Conservation (phyloP, 2,329 filamentous ascomycete genomes). For the Colletotrichum sublineola region DNA sequence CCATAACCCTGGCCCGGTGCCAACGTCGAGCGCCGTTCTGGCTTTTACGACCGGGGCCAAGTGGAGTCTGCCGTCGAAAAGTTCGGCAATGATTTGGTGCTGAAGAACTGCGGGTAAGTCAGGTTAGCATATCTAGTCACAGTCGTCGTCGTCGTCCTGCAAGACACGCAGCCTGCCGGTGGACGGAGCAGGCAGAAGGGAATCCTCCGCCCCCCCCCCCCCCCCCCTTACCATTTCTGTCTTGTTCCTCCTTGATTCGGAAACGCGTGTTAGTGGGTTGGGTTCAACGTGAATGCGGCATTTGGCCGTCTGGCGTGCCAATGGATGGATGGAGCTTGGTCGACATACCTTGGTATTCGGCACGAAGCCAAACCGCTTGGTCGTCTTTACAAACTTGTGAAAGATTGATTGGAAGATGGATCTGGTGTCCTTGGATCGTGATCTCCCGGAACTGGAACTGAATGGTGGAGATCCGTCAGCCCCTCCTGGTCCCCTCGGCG, state of each 20-base stretch:
- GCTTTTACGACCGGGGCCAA: conserved; percentile 47
- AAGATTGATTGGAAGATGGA: conserved; percentile 39
- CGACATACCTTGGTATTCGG: conserved; percentile 37
- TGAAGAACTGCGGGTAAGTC: conserved; percentile 44
- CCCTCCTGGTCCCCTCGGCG: too few relatives aligned
- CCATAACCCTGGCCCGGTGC: conserved; percentile 49
- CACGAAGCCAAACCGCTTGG: conserved; percentile 37
- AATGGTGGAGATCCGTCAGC: not conserved
- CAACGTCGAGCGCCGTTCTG: conserved; percentile 48
- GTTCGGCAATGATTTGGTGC: conserved; percentile 48
- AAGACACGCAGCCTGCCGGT: not conserved
- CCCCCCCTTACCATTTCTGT: conserved; percentile 46
- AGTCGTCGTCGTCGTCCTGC: not conserved
- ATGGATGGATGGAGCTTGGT: too few relatives aligned
- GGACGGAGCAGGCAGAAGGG: not conserved
- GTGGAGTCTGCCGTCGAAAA: conserved; percentile 48
- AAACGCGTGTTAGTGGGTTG: conserved; percentile 9
- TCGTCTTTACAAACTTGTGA: conserved; percentile 29
- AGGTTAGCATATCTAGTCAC: conserved; percentile 12
- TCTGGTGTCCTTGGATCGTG: conserved; percentile 13
- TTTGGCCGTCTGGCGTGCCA: not conserved
- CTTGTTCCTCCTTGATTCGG: conserved; percentile 47
- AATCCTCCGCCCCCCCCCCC: not conserved
- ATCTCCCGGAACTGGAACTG: conserved; percentile 15
- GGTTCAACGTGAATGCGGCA: not conserved